phyloP scores from a whole-genome alignment of 768 basidiomycete species.

The Russula vinacea region DNA sequence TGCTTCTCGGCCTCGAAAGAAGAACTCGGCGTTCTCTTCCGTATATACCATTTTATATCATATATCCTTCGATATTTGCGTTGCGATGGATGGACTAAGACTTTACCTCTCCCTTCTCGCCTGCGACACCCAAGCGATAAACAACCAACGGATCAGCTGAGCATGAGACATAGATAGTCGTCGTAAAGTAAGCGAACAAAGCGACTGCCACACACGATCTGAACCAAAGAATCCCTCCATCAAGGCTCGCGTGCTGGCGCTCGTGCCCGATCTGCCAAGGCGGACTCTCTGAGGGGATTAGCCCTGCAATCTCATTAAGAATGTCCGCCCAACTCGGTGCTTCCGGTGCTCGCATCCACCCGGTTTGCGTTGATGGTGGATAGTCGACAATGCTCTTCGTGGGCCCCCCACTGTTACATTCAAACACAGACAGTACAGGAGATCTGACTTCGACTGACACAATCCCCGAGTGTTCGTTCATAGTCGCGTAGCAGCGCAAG shows the following conservation, averaged over 20 bases:
- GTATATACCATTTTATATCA: too few relatives aligned
- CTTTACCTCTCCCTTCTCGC: too few relatives aligned
- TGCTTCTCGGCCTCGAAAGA: too few relatives aligned
- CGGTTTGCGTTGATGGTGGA: slow-evolving; percentile 51
- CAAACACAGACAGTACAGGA: slow-evolving; percentile 87
- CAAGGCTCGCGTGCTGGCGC: slow-evolving; percentile 37
- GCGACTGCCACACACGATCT: slow-evolving; percentile 7
- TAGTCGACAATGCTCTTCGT: slow-evolving; percentile 73
- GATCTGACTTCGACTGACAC: slow-evolving; percentile 94
- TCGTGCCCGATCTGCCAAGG: too few relatives aligned
- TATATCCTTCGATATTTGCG: too few relatives aligned
- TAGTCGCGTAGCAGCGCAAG: slow-evolving; percentile 78
- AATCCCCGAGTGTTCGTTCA: slow-evolving; percentile 96
- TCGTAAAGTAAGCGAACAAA: slow-evolving; percentile 24
- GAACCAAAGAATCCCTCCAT: slow-evolving; percentile 44
- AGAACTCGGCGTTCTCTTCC: too few relatives aligned
- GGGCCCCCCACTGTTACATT: slow-evolving; percentile 84
- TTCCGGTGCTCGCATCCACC: slow-evolving; percentile 53
- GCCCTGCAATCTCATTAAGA: slow-evolving; percentile 54
- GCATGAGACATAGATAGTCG: slow-evolving; percentile 5
- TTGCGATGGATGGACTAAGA: too few relatives aligned
- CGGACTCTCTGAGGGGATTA: slow-evolving; percentile 8
- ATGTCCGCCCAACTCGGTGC: slow-evolving; percentile 64
- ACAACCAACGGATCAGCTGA: too few relatives aligned
- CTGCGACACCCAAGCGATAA: too few relatives aligned